Evolutionary conservation across 1,284 basidiomycete species (phyloP).

Genomic region (Paramarasmius palmivorus): DNA sequence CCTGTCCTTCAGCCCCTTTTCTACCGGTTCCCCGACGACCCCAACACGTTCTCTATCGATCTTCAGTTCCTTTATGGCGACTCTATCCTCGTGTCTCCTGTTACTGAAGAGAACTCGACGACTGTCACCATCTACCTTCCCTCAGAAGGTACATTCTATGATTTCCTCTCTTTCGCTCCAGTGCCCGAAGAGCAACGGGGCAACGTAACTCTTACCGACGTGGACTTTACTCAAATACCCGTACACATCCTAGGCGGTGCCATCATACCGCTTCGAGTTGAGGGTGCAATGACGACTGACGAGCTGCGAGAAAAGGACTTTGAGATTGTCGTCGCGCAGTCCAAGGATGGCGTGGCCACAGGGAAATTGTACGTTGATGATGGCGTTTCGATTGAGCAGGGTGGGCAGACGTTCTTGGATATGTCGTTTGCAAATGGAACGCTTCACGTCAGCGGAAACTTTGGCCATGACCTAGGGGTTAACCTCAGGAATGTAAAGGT

Average conservation of each 20-base stretch:
- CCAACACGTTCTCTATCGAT: slow-evolving; percentile 57
- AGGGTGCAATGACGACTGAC: slow-evolving; percentile 60
- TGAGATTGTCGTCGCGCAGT: slow-evolving; percentile 62
- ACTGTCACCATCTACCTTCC: slow-evolving; percentile 65
- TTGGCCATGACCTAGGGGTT: slow-evolving; percentile 47
- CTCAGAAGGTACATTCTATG: slow-evolving; percentile 59
- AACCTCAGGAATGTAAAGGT: slow-evolving; percentile 45
- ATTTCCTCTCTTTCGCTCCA: slow-evolving; percentile 53
- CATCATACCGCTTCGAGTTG: slow-evolving; percentile 54
- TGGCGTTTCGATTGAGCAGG: slow-evolving; percentile 53
- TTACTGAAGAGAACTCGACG: slow-evolving; percentile 61
- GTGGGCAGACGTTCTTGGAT: slow-evolving; percentile 40
- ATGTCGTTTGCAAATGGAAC: slow-evolving; percentile 44
- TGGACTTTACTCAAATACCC: slow-evolving; percentile 60
- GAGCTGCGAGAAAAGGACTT: slow-evolving; percentile 57
- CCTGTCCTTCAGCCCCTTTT: slow-evolving; percentile 63
- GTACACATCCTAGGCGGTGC: slow-evolving; percentile 61
- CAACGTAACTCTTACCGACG: slow-evolving; percentile 45
- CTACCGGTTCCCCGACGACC: slow-evolving; percentile 66
- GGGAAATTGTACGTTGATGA: slow-evolving; percentile 65
- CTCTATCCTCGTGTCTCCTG: slow-evolving; percentile 68
- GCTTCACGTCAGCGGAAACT: slow-evolving; percentile 50
- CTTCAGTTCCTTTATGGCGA: slow-evolving; percentile 71
- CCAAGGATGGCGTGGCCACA: slow-evolving; percentile 42
- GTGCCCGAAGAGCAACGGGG: slow-evolving; percentile 42